Evolutionary conservation across 768 basidiomycete genomes (phyloP).

Genomic region (Roridomyces roridus): DNA sequence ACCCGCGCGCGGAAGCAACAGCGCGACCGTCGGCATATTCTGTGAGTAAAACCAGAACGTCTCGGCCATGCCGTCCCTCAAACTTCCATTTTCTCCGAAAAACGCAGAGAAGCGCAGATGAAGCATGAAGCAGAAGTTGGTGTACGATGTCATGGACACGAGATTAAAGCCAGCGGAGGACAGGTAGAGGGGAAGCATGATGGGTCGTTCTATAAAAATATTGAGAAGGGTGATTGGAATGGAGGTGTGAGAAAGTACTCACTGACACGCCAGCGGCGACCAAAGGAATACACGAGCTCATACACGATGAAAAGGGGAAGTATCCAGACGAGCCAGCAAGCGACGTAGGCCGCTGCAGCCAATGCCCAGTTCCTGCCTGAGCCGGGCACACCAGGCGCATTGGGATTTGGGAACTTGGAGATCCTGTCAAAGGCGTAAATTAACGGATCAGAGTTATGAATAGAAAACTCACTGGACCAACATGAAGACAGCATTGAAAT

Average conservation of each 20-base stretch:
- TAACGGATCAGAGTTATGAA: constrained; percentile 18
- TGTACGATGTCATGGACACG: constrained; percentile 79
- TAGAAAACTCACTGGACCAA: constrained; percentile 72
- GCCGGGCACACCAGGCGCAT: constrained; percentile 69
- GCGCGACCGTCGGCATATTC: constrained; percentile 79
- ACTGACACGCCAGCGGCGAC: constrained; percentile 81
- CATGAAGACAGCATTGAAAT: constrained; percentile 88
- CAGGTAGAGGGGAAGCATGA: constrained; percentile 82
- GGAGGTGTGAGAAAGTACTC: constrained; percentile 44
- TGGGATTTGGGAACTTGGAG: constrained; percentile 75
- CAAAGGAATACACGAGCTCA: constrained; percentile 77
- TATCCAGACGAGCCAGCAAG: constrained; percentile 81
- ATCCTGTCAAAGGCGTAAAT: constrained; percentile 53
- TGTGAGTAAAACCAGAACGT: constrained; percentile 85
- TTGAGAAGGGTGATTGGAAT: constrained; percentile 10
- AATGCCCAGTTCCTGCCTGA: constrained; percentile 84
- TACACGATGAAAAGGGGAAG: constrained; percentile 77
- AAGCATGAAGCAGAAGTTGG: constrained; percentile 84
- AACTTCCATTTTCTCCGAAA: constrained; percentile 52
- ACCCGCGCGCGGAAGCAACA: constrained; percentile 86
- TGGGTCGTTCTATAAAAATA: constrained; percentile 69
- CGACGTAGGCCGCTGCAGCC: constrained; percentile 81
- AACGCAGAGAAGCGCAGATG: constrained; percentile 80
- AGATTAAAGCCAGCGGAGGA: constrained; percentile 80
- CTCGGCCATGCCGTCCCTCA: constrained; percentile 75